Percentiles rank a stretch among this genome's conserved stretches.
Evolutionary conservation across 83 land plant species (phyloP).

Genomic region (Diphasiastrum complanatum): DNA sequence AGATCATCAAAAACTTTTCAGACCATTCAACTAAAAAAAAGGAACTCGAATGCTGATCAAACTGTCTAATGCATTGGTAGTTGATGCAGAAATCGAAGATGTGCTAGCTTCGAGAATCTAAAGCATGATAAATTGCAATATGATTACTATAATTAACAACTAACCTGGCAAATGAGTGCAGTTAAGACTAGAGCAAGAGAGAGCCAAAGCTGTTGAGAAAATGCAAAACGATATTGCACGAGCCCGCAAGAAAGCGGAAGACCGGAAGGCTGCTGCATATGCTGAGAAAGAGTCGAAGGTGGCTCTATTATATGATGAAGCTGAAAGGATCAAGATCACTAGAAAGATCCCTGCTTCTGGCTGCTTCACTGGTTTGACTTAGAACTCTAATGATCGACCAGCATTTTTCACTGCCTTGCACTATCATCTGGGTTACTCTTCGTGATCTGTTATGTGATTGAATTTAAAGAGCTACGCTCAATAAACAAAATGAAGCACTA

Average conservation of each 20-base stretch:
- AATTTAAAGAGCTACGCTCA: too few relatives aligned
- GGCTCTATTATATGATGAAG: constrained; percentile 36
- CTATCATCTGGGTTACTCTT: too few relatives aligned
- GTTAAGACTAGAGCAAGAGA: constrained; percentile 65
- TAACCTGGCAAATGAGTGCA: constrained; percentile 13
- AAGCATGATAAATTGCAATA: background rate
- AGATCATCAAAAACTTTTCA: too few relatives aligned
- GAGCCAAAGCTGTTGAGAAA: constrained; percentile 62
- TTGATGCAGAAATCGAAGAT: too few relatives aligned
- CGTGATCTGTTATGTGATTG: too few relatives aligned
- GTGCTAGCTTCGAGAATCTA: background rate
- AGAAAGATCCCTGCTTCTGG: constrained; percentile 51
- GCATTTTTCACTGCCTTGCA: too few relatives aligned
- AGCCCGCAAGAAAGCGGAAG: constrained; percentile 72
- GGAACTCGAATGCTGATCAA: too few relatives aligned
- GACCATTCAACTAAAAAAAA: too few relatives aligned
- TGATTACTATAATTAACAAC: background rate
- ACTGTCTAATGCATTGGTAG: too few relatives aligned
- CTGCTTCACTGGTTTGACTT: too few relatives aligned
- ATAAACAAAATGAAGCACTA: too few relatives aligned
- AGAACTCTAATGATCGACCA: too few relatives aligned
- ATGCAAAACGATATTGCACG: constrained; percentile 75
- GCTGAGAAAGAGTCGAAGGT: constrained; percentile 65
- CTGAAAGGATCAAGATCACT: constrained; percentile 48
- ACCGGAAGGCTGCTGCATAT: constrained; percentile 67